These are phyloP conservation scores for Suhomyces bokatorum DNA, from an alignment of 1,139 yeast genomes.

Conservation along the genomic window DNA sequence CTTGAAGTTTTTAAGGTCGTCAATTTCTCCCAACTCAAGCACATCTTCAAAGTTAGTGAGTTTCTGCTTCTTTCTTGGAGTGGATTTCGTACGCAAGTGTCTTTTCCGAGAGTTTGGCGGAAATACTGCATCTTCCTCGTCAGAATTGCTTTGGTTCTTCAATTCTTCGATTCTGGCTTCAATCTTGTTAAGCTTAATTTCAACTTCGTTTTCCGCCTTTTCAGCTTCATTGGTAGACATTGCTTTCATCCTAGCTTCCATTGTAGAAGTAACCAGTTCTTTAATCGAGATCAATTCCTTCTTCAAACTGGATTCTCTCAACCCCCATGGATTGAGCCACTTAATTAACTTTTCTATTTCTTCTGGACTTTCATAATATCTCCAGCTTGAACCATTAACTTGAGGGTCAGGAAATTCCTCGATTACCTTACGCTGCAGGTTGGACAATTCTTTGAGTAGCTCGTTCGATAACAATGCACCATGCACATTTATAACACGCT, in stretches of 20 bases:
- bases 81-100: conserved; percentile 15
- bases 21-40: conserved; percentile 28
- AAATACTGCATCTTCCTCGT: conserved; percentile 21
- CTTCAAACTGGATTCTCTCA: conserved; percentile 65
- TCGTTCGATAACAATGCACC: conserved; percentile 40
- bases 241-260: conserved; percentile 59
- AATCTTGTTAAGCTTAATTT: conserved; percentile 12
- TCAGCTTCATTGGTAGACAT: conserved; percentile 43
- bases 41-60: conserved; percentile 27
- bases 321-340: conserved; percentile 80
- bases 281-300: conserved; percentile 61
- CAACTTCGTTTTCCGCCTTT: conserved; percentile 43
- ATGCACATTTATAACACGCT: conserved; percentile 36
- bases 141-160: conserved; percentile 22
- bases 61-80: conserved; percentile 27
- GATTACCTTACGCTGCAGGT: conserved; percentile 60
- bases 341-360: conserved; percentile 57
- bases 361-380: conserved; percentile 62
- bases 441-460: conserved; percentile 31
- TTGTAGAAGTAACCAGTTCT: conserved; percentile 56
- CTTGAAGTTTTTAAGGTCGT: conserved; percentile 32
- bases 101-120: conserved; percentile 17
- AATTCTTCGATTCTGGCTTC: conserved; percentile 22
- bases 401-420: conserved; percentile 68
- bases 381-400: conserved; percentile 60